Evolutionary conservation across 257 asterid genomes (phyloP).

Genomic region (Rauvolfia tetraphylla): DNA sequence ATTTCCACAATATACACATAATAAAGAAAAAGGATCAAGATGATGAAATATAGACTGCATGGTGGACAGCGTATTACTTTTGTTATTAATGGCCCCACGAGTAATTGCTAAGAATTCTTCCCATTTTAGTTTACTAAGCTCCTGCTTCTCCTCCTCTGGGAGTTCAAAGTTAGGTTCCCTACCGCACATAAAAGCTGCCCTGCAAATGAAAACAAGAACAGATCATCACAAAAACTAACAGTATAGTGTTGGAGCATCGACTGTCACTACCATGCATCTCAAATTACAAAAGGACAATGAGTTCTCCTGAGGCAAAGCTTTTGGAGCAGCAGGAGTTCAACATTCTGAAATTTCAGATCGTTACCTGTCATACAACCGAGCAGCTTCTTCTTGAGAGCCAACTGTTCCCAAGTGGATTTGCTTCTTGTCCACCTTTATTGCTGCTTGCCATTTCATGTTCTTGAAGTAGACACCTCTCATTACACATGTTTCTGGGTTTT

Average conservation of each 20-base stretch:
- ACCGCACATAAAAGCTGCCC: slow-evolving; percentile 99
- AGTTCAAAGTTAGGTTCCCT: slow-evolving; percentile 94
- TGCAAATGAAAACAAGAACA: slow-evolving; percentile 26
- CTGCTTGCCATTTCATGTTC: slow-evolving; percentile 99
- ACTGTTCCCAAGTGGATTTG: slow-evolving; percentile 96
- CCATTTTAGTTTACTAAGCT: slow-evolving; percentile 69
- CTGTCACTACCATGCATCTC: not conserved
- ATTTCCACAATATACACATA: slow-evolving; percentile 4
- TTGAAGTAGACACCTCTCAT: slow-evolving; percentile 96
- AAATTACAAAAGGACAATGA: not conserved
- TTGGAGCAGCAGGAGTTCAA: not conserved
- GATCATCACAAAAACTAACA: too few species aligned
- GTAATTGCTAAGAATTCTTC: slow-evolving; percentile 75
- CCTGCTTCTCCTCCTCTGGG: slow-evolving; percentile 73
- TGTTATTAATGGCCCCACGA: slow-evolving; percentile 77
- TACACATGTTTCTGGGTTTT: slow-evolving; percentile 65
- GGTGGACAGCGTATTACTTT: slow-evolving; percentile 37
- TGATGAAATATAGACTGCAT: not conserved
- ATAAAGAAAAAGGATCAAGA: not conserved
- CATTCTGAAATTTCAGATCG: not conserved
- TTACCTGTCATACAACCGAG: slow-evolving; percentile 86
- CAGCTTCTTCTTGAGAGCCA: slow-evolving; percentile 94
- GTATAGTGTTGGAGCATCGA: not conserved
- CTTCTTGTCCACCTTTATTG: slow-evolving; percentile 91
- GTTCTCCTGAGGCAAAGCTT: not conserved